These are phyloP conservation scores for Daldinia concentrica DNA, from an alignment of 495 filamentous ascomycete genomes.

Conservation along the genomic window DNA sequence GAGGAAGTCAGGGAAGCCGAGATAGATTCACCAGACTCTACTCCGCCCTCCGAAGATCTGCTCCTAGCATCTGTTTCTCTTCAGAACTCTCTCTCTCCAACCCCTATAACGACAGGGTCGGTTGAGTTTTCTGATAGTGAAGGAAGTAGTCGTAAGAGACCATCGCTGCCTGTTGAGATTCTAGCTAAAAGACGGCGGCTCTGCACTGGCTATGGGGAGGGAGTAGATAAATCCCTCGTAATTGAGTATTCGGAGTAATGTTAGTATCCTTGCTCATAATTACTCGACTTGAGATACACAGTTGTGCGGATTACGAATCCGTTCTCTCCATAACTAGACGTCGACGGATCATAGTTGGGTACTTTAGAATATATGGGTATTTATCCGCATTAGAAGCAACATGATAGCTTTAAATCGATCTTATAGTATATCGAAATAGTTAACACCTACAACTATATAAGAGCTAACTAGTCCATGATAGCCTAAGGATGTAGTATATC, in stretches of 20 bases:
- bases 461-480: too few species aligned
- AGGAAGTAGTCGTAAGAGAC: slow-evolving; percentile 19
- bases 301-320: too few species aligned
- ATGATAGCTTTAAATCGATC: too few species aligned
- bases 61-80: slow-evolving; percentile 1
- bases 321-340: too few species aligned
- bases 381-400: too few species aligned
- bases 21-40: neutral
- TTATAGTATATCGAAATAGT: too few species aligned
- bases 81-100: neutral
- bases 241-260: neutral
- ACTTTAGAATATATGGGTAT: too few species aligned
- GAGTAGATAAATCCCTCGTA: neutral
- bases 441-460: too few species aligned
- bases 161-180: slow-evolving; percentile 10
- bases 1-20: neutral
- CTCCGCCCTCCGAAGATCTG: neutral
- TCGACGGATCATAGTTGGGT: too few species aligned
- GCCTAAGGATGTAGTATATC: too few species aligned
- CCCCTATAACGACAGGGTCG: slow-evolving; percentile 32
- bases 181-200: slow-evolving; percentile 16
- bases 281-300: too few species aligned
- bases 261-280: too few species aligned
- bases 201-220: neutral
- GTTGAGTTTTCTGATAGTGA: slow-evolving; percentile 23